Conservation (phyloP, 345 rosid species). For the Citrus inodora region DNA sequence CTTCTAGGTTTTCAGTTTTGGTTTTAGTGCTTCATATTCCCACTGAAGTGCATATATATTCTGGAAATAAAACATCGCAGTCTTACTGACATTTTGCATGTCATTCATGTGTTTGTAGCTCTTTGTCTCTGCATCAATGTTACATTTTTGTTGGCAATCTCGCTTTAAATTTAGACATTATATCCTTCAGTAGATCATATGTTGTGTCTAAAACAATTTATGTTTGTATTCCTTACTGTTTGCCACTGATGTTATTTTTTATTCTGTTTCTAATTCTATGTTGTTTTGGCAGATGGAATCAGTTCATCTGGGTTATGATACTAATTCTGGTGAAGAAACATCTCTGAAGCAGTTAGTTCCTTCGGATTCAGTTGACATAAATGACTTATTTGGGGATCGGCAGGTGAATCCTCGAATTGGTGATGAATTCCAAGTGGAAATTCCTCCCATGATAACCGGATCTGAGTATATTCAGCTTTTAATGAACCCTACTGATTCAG, state of each 20-base stretch:
- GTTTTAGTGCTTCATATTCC: background rate
- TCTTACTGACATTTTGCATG: background rate
- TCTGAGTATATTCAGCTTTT: constrained; percentile 32
- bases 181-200: constrained; percentile 7
- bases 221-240: background rate
- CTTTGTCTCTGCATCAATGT: background rate
- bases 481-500: constrained; percentile 36
- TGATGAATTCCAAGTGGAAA: constrained; percentile 54
- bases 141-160: background rate
- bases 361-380: constrained; percentile 37
- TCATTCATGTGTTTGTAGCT: background rate
- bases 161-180: background rate
- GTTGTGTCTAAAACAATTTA: constrained; percentile 2
- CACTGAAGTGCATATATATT: background rate
- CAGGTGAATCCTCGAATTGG: constrained; percentile 57
- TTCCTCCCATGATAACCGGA: constrained; percentile 59
- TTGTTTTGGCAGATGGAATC: constrained; percentile 35
- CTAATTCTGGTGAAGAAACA: constrained; percentile 30
- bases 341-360: constrained; percentile 21
- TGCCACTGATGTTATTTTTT: background rate
- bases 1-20: constrained; percentile 7
- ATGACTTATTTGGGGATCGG: constrained; percentile 48
- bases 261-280: background rate
- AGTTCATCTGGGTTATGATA: constrained; percentile 29
- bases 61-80: background rate